Evolutionary conservation across 345 rosid species (phyloP), one percentile per base, ranked within the genome.

Genomic region (Arabis alpina): DNA sequence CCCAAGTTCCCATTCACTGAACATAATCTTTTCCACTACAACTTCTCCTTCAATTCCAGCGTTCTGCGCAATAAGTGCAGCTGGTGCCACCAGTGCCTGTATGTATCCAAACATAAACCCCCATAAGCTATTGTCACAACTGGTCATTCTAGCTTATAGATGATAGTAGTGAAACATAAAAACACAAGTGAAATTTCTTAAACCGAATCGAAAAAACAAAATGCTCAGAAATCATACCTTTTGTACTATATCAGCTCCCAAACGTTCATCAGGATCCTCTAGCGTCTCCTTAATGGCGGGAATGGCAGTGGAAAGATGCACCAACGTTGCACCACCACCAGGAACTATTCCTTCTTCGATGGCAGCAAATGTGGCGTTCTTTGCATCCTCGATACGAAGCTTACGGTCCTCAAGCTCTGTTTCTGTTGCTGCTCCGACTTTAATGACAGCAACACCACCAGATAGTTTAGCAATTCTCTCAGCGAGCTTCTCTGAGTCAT

Each of bases 361-460:
- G 68, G 99, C 98, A 62, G 99, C 99, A 70, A 95, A 92, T 13
- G 98, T 95, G 4, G 98, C 93, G 71, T 95, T 92, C 79, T 92
- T 92, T 51, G 99, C 99, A 81, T 92, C 99, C 78, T 95, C 98
- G 5, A 95, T 87, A 5, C 94, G 88, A 13, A 92, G 97, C 78
- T 88, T 90, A 23, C 97, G 91, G 71, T 90, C 98, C 76, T 95
- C 98, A 16, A 95, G 97, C 80, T 95, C 99, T 13, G 97, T 86
- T 80, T 95, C 98, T 0, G 99, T 95, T 14, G 99, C 98, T 57
- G 99, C 99, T 37, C 99, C 99, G 10, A 87, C 99, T 78, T 95
- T 90, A 75, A 95, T 84, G 40, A 95, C 98, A 48, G 97, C 98
- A 73, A 95, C 98, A 59, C 99, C 98, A 59, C 99, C 97, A 16